Evolutionary conservation across 179 eudicot genomes (phyloP), one percentile per base, ranked within the genome.

Genomic region (Camellia oleifera): DNA sequence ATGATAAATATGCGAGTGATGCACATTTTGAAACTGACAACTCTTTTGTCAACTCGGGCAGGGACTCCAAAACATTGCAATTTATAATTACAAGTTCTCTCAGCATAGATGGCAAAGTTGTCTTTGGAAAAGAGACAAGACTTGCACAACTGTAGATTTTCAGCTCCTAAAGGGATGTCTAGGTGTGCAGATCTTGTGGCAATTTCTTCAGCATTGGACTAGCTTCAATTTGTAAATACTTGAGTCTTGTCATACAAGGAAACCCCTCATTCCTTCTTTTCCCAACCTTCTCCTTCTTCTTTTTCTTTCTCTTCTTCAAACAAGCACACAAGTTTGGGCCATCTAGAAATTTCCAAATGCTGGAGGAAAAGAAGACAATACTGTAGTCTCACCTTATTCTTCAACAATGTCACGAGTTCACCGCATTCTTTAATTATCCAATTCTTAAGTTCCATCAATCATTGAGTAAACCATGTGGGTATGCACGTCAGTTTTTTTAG

Each of bases 111-210:
- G 54, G 26, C 18, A 11, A 44, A 44, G 54, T 54, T 69, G 20
- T 69, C 73, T 45, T 45, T 15, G 73, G 73, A 45, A 44, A 69
- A 17, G 10, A 45, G n/a, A 45, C 8, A 4, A 45, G 26, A 18
- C n/a, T 18, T 48, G 20, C 40, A 71, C 57, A 50, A 17, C 4
- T 0, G 10, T 7, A 5, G 15, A 60, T 10, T 0, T 4, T 4
- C 48, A 60, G 17, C 13, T 20, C 26, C 2, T 7, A 0, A 44
- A 75, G 56, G 17, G 12, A 75, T 7, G 0, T 60, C 12, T 40
- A 54, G 54, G 18, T 60, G 68, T 75, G 53, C n/a, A 75, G 69
- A 45, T 54, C 54, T 10, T 6, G 66, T n/a, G 77, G 78, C 11
- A 75, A 32, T 42, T 75, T 60, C 78, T 75, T 48, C 2, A 75